These are phyloP conservation scores for Aspergillus cejpii DNA, from an alignment of 2,329 filamentous ascomycete genomes.

Conservation along the genomic window DNA sequence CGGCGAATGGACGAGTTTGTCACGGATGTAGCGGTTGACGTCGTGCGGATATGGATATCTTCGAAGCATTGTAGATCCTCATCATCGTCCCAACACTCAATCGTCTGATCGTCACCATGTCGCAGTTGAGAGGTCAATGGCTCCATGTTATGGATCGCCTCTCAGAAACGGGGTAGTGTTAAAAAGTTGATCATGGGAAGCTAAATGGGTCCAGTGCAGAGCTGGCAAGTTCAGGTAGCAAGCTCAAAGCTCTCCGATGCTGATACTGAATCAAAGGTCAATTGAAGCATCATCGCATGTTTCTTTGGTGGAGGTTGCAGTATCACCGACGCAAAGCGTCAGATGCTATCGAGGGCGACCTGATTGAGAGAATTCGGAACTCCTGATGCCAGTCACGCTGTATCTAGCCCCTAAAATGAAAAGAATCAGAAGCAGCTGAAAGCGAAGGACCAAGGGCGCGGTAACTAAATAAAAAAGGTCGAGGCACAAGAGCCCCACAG, in stretches of 20 bases:
- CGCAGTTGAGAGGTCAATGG: slow-evolving; percentile 29
- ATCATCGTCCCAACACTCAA: slow-evolving; percentile 48
- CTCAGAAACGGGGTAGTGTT: neutral
- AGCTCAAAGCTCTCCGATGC: slow-evolving; percentile 19
- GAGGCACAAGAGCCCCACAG: too few species aligned
- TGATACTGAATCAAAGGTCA: slow-evolving; percentile 14
- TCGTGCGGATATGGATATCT: slow-evolving; percentile 41
- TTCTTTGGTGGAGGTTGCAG: neutral
- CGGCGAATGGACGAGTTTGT: slow-evolving; percentile 39
- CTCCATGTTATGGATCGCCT: slow-evolving; percentile 32
- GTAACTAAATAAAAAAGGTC: too few species aligned
- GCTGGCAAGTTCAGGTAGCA: slow-evolving; percentile 8
- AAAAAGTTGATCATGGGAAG: neutral
- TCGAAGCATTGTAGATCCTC: slow-evolving; percentile 44
- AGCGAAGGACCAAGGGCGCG: too few species aligned
- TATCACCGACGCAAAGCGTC: neutral
- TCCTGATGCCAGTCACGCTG: neutral
- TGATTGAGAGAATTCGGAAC: neutral
- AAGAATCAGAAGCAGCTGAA: neutral
- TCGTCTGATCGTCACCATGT: slow-evolving; percentile 30
- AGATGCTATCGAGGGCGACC: neutral
- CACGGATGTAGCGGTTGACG: slow-evolving; percentile 42
- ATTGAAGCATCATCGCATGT: slow-evolving; percentile 27
- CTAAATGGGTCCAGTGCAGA: neutral
- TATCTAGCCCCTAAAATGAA: too few species aligned